Conservation (phyloP, 129 eudicot species). For the Artemisia annua region DNA sequence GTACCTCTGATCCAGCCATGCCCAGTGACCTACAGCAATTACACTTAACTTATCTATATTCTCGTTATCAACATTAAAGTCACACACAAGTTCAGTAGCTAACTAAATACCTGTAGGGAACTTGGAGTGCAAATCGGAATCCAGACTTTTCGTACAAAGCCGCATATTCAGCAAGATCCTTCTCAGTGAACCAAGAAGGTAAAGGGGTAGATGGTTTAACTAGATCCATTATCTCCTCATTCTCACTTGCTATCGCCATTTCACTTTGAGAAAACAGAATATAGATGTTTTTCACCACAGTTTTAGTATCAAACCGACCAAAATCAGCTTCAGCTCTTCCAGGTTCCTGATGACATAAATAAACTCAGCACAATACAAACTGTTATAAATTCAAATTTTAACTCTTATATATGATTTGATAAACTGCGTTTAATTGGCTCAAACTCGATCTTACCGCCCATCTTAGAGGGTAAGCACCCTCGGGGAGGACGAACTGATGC, state of each 20-base stretch:
- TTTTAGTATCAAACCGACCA: conserved; percentile 26
- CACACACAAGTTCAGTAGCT: too few species aligned
- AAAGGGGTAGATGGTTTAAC: not conserved
- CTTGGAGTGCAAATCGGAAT: not conserved
- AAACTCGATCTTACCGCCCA: not conserved
- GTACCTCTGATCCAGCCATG: too few species aligned
- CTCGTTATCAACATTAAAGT: too few species aligned
- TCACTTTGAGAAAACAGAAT: conserved; percentile 30
- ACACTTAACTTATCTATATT: too few species aligned
- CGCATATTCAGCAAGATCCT: not conserved
- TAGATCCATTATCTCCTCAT: not conserved
- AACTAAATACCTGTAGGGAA: not conserved
- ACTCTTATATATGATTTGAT: too few species aligned
- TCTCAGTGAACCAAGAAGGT: not conserved
- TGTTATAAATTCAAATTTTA: too few species aligned
- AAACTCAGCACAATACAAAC: too few species aligned
- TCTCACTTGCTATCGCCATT: conserved; percentile 15
- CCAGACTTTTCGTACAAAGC: not conserved
- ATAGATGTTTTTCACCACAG: conserved; percentile 26
- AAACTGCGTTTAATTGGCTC: too few species aligned
- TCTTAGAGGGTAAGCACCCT: conserved; percentile 15
- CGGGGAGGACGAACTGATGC: conserved; percentile 10
- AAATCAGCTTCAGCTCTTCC: conserved; percentile 41
- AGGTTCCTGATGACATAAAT: conserved; percentile 13
- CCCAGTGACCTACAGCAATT: too few species aligned